Evolutionary conservation across 192 early-diverging fungal species (phyloP), one percentile per base, ranked within the genome.

Genomic region (Coemansia sp.): DNA sequence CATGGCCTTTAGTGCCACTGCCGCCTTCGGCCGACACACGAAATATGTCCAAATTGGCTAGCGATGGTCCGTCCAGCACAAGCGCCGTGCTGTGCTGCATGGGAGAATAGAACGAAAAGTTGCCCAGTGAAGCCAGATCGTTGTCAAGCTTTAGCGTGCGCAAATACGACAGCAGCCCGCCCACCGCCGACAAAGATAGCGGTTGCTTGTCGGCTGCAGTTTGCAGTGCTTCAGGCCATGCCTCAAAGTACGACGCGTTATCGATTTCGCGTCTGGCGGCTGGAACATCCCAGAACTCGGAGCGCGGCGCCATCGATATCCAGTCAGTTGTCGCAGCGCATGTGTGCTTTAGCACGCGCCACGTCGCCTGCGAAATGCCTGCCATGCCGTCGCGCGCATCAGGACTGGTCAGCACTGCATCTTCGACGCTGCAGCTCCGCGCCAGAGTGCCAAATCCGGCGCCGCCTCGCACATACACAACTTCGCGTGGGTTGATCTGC

Each of bases 41-140:
- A 54, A 99, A 94, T 14, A 99, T 75, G 62, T 99, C 96, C 20
- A 99, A 70, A 59, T 97, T 98, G 53, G 90, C 82, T 17, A 99
- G 72, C 1, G 97, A 95, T 51, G 94, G 94, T 3, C 94, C 95
- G 57, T 99, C 96, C 25, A 99, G 83, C 17, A 96, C 84, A 17
- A 98, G 77, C 11, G 90, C 89, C 8, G 85, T 83, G 1, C 77
- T 72, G 25, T 87, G 85, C 46, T 88, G 85, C 58, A 96, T 85
- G 10, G 95, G 95, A 57, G 94, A 85, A 69, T 99, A 99, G 1
- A 68, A 31, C 21, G 83, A 69, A 68, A 99, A 90, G 73, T 96
- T 96, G 28, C 84, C 82, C 36, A 92, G 86, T 4, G 95, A 95
- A 15, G 94, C 74, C 21, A 98, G 74, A 53, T 93, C 90, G 9